These are phyloP conservation scores for Jackrogersella multiformis DNA, from an alignment of 495 filamentous ascomycete genomes.

Conservation along the genomic window DNA sequence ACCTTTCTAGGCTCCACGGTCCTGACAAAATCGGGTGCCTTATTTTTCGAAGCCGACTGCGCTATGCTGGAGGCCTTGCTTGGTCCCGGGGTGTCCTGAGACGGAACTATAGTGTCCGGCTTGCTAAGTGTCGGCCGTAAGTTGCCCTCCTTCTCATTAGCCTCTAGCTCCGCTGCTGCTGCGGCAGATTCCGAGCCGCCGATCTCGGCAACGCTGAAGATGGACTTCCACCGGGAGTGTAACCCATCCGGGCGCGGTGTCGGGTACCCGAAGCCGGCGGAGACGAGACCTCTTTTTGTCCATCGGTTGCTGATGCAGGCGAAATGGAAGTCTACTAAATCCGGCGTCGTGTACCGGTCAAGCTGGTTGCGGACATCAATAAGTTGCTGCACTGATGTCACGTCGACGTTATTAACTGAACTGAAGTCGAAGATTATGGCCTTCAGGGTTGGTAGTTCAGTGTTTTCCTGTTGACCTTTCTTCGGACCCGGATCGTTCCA, in stretches of 20 bases:
- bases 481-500: constrained; percentile 95
- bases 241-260: constrained; percentile 60
- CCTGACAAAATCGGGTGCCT: constrained; percentile 25
- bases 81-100: constrained; percentile 45
- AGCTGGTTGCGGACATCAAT: constrained; percentile 99
- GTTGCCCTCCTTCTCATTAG: constrained; percentile 66
- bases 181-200: constrained; percentile 76
- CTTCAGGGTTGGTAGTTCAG: constrained; percentile 76
- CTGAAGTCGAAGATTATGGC: constrained; percentile 96
- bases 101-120: constrained; percentile 19
- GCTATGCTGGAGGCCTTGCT: constrained; percentile 41
- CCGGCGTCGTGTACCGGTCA: constrained; percentile 84
- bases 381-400: constrained; percentile 92
- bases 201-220: constrained; percentile 93
- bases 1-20: constrained; percentile 50
- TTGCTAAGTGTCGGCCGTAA: constrained; percentile 46
- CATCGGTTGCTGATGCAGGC: constrained; percentile 95
- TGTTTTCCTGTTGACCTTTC: constrained; percentile 31
- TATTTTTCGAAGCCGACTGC: constrained; percentile 31
- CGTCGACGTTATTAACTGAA: constrained; percentile 95
- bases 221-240: constrained; percentile 86
- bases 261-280: constrained; percentile 92
- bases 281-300: constrained; percentile 94
- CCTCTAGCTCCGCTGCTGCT: constrained; percentile 59
- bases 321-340: constrained; percentile 94